These are phyloP conservation scores for Tetrahymena borealis DNA, from an alignment of 73 alveolate genomes.

Conservation along the genomic window DNA sequence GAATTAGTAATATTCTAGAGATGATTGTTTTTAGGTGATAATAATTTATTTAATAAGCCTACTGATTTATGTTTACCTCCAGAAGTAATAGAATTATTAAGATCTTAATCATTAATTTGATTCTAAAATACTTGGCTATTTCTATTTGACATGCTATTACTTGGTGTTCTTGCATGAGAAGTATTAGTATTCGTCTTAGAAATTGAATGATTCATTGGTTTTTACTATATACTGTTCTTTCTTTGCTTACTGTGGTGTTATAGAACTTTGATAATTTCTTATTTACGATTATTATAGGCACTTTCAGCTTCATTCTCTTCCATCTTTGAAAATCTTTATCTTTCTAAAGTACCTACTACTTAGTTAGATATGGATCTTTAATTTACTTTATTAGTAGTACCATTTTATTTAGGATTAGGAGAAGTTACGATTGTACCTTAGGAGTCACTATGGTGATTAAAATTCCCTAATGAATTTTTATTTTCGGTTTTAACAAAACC, in stretches of 20 bases:
- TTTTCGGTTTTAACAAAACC: neutral
- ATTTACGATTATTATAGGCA: neutral
- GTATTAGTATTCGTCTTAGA: neutral
- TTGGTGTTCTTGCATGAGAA: neutral
- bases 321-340: neutral
- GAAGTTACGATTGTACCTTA: neutral
- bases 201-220: neutral
- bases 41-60: neutral
- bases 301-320: neutral
- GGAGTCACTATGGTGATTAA: neutral
- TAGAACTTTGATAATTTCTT: neutral
- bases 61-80: neutral
- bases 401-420: neutral
- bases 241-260: neutral
- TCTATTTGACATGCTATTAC: neutral
- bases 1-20: neutral
- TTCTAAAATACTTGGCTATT: neutral
- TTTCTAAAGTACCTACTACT: neutral
- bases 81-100: neutral
- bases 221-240: neutral
- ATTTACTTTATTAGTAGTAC: neutral
- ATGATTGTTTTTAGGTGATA: neutral
- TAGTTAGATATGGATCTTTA: neutral
- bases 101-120: neutral
- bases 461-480: neutral